phyloP scores from a whole-genome alignment of 2,329 filamentous ascomycete species.

The Xylariaceae sp. region DNA sequence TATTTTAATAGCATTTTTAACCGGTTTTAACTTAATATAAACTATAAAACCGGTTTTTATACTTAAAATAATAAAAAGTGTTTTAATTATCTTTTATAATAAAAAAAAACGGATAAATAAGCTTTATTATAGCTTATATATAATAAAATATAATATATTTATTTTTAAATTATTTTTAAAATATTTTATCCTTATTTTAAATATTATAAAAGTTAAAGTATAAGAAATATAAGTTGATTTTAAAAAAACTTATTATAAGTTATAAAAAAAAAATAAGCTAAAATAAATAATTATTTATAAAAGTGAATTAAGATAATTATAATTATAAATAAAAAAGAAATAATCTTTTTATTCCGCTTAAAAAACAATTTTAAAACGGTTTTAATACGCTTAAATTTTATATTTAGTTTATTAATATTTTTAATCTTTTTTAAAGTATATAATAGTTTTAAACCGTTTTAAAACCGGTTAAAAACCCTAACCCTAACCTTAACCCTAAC shows the following conservation, averaged over 20 bases:
- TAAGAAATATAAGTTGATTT: constrained; percentile 1
- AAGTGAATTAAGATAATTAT: not conserved
- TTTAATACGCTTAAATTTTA: not conserved
- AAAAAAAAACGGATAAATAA: constrained; percentile 1
- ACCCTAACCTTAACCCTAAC: no score
- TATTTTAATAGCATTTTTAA: not conserved
- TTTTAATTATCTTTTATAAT: constrained; percentile 1
- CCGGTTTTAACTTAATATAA: constrained; percentile 1
- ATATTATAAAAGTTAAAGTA: constrained; percentile 2
- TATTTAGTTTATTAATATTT: constrained; percentile 2
- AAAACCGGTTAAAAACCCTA: not conserved
- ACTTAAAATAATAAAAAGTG: constrained; percentile 1
- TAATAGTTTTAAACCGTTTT: not conserved
- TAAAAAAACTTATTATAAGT: constrained; percentile 1
- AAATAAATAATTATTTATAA: constrained; percentile 1
- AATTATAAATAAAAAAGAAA: not conserved
- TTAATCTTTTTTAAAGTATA: constrained; percentile 1
- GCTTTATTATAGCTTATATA: not conserved
- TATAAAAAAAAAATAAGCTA: not conserved
- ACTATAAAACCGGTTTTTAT: not conserved
- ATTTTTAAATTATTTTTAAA: constrained; percentile 1
- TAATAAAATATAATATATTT: constrained; percentile 1
- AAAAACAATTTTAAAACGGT: not conserved
- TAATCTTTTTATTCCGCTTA: constrained; percentile 1
- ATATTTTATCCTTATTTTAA: constrained; percentile 1